Percentiles rank a stretch among this genome's conserved stretches.
Conservation (phyloP, 805 yeast genomes). For the Starmerella bombi region DNA sequence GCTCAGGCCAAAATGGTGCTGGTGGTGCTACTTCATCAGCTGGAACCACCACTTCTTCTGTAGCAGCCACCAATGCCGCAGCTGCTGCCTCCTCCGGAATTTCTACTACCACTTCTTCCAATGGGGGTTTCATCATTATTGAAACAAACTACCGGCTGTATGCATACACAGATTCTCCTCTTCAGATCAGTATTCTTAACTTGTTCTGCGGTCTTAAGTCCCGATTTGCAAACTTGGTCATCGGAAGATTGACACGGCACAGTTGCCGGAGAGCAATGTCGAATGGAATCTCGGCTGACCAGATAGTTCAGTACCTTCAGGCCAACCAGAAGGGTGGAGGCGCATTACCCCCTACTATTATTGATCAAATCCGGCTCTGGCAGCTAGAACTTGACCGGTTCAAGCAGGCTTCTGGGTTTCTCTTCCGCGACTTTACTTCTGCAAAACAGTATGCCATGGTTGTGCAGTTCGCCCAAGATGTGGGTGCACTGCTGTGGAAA, state of each 20-base stretch:
- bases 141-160: slow-evolving; percentile 91
- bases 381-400: slow-evolving; percentile 91
- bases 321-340: slow-evolving; percentile 62
- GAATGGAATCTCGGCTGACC: slow-evolving; percentile 91
- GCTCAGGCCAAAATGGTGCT: neutral
- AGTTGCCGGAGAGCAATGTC: slow-evolving; percentile 70
- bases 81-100: slow-evolving; percentile 21
- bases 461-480: slow-evolving; percentile 68
- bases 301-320: slow-evolving; percentile 75
- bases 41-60: slow-evolving; percentile 56
- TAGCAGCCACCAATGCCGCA: slow-evolving; percentile 45
- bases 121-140: slow-evolving; percentile 59
- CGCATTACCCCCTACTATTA: slow-evolving; percentile 89
- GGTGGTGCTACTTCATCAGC: neutral
- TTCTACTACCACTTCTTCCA: slow-evolving; percentile 74
- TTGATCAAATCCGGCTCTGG: slow-evolving; percentile 92
- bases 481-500: slow-evolving; percentile 86
- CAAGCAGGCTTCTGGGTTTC: slow-evolving; percentile 69
- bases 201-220: slow-evolving; percentile 75
- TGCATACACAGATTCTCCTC: slow-evolving; percentile 85
- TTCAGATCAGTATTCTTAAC: slow-evolving; percentile 85
- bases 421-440: slow-evolving; percentile 73
- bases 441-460: slow-evolving; percentile 63
- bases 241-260: slow-evolving; percentile 87
- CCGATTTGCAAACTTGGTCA: slow-evolving; percentile 80